These are phyloP conservation scores for Phytopythium aichiense DNA, from an alignment of 352 stramenopile species.

Conservation along the genomic window DNA sequence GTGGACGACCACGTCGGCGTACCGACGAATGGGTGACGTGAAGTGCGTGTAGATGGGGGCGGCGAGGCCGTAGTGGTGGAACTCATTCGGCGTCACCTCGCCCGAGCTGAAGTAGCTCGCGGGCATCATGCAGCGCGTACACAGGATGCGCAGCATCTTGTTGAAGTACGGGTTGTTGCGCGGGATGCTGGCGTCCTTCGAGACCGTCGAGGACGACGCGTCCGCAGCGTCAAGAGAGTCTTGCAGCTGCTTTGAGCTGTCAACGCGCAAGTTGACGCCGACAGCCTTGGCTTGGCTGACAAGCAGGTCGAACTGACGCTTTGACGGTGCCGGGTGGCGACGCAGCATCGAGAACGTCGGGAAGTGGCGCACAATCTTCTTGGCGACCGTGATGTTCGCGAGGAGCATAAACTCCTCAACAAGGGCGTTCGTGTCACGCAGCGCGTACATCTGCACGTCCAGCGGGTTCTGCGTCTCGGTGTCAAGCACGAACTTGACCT, in stretches of 20 bases:
- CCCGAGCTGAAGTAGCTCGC: constrained; percentile 98
- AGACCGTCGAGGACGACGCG: constrained; percentile 25
- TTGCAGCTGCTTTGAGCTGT: constrained; percentile 79
- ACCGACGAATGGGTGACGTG: constrained; percentile 97
- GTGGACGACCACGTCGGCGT: constrained; percentile 99
- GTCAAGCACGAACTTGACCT: constrained; percentile 97
- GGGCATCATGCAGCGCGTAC: constrained; percentile 98
- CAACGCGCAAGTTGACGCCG: constrained; percentile 72
- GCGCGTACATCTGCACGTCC: constrained; percentile 96
- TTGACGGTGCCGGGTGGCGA: constrained; percentile 93
- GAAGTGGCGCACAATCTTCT: constrained; percentile 92
- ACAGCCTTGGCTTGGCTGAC: constrained; percentile 76
- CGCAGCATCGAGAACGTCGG: constrained; percentile 94
- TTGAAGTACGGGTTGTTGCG: constrained; percentile 96
- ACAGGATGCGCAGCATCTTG: constrained; percentile 96
- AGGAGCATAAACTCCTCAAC: constrained; percentile 99
- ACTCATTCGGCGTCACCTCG: constrained; percentile 94
- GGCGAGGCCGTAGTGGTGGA: constrained; percentile 98
- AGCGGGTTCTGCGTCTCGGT: constrained; percentile 98
- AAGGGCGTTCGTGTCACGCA: constrained; percentile 93
- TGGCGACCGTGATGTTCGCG: constrained; percentile 98
- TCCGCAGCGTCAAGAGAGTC: constrained; percentile 80
- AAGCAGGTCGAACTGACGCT: constrained; percentile 91
- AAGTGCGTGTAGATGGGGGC: constrained; percentile 99
- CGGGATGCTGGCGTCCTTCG: constrained; percentile 25